Evolutionary conservation across 2,329 filamentous ascomycete species (phyloP).

Genomic region (Xylogone sp.): DNA sequence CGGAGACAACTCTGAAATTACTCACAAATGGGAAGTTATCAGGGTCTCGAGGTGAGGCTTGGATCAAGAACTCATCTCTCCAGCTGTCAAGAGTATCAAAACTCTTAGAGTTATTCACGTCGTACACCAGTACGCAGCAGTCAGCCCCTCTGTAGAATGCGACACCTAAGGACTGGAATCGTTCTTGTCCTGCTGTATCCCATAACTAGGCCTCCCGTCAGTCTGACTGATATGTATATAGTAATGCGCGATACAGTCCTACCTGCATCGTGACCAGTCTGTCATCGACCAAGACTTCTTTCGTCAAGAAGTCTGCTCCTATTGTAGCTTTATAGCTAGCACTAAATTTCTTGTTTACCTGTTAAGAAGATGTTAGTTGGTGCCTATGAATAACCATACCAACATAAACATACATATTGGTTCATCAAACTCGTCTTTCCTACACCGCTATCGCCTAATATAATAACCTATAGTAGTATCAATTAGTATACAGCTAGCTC

Average conservation of each 20-base stretch:
- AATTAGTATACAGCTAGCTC: slow-evolving; percentile 1
- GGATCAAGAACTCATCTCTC: slow-evolving; percentile 97
- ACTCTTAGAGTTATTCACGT: slow-evolving; percentile 98
- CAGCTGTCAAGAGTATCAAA: slow-evolving; percentile 98
- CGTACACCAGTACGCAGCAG: slow-evolving; percentile 96
- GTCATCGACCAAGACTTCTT: slow-evolving; percentile 96
- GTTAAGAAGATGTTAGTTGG: slow-evolving; percentile 13
- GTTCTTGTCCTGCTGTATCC: slow-evolving; percentile 96
- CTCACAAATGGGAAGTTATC: slow-evolving; percentile 96
- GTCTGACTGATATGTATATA: slow-evolving; percentile 7
- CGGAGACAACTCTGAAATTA: slow-evolving; percentile 11
- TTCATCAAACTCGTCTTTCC: slow-evolving; percentile 99
- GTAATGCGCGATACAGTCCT: slow-evolving; percentile 23
- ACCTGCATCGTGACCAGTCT: slow-evolving; percentile 98
- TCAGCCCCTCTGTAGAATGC: slow-evolving; percentile 97
- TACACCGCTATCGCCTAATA: slow-evolving; percentile 96
- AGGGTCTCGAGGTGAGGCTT: slow-evolving; percentile 92
- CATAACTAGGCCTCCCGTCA: slow-evolving; percentile 64
- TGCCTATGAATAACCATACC: background rate
- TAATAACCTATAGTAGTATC: slow-evolving; percentile 73
- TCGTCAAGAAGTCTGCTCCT: slow-evolving; percentile 95
- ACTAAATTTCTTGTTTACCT: slow-evolving; percentile 99
- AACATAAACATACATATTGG: slow-evolving; percentile 81
- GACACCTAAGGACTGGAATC: slow-evolving; percentile 94
- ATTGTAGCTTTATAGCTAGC: slow-evolving; percentile 99